Conservation (phyloP, 192 early-diverging fungal genomes). For the Thamnidium elegans region DNA sequence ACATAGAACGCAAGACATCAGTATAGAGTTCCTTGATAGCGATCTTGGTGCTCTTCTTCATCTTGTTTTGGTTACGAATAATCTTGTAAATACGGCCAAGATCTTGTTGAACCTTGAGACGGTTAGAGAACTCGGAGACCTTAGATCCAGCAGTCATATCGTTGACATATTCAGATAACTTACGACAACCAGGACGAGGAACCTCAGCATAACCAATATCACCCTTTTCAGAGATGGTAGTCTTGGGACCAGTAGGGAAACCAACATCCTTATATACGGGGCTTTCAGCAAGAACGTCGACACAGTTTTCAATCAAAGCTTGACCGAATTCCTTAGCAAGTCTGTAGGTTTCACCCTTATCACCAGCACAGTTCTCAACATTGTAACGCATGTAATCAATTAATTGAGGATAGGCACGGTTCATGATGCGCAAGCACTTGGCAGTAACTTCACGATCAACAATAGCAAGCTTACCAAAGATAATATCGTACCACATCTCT, state of each 20-base stretch:
- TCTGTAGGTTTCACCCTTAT: slow-evolving; percentile 81
- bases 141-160: slow-evolving; percentile 76
- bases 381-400: slow-evolving; percentile 87
- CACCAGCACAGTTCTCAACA: slow-evolving; percentile 71
- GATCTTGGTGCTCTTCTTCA: slow-evolving; percentile 71
- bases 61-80: slow-evolving; percentile 72
- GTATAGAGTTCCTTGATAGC: slow-evolving; percentile 67
- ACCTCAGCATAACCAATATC: slow-evolving; percentile 84
- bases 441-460: slow-evolving; percentile 93
- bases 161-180: slow-evolving; percentile 91
- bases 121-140: slow-evolving; percentile 71
- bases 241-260: slow-evolving; percentile 82
- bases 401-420: slow-evolving; percentile 76
- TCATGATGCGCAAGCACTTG: slow-evolving; percentile 89
- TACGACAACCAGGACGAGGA: slow-evolving; percentile 76
- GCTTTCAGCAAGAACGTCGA: slow-evolving; percentile 68
- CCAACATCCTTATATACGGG: slow-evolving; percentile 91
- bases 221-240: slow-evolving; percentile 75
- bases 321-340: slow-evolving; percentile 77
- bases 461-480: slow-evolving; percentile 82
- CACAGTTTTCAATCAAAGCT: slow-evolving; percentile 87
- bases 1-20: slow-evolving; percentile 70
- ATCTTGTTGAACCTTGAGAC: slow-evolving; percentile 76
- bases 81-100: slow-evolving; percentile 76
- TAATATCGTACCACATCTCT: slow-evolving; percentile 86